Percentiles rank a stretch among this genome's conserved stretches.
Evolutionary conservation across 371 early-diverging fungal species (phyloP).

Genomic region (Mortierella sp.): DNA sequence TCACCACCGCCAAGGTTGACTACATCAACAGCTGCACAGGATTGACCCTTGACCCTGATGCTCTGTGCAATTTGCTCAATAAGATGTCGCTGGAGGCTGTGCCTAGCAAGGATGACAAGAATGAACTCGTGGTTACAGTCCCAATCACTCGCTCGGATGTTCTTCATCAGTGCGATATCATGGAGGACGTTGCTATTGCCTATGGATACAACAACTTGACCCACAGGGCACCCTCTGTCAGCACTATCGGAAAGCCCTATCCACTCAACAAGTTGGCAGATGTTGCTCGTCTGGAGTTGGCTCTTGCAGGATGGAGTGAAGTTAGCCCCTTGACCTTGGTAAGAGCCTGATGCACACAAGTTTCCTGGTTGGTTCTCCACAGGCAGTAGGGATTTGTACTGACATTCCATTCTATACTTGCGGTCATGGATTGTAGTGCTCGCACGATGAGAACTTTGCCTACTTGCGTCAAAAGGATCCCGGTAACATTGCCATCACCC

Average conservation of each 20-base stretch:
- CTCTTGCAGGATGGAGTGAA: constrained; percentile 96
- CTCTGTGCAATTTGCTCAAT: constrained; percentile 81
- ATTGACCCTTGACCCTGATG: constrained; percentile 74
- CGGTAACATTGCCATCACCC: constrained; percentile 83
- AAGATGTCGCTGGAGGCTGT: constrained; percentile 91
- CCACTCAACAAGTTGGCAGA: constrained; percentile 97
- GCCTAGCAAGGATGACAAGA: constrained; percentile 64
- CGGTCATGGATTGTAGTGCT: constrained; percentile 70
- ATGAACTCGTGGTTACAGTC: constrained; percentile 81
- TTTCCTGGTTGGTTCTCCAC: too few species aligned
- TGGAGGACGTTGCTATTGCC: constrained; percentile 99
- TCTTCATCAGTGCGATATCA: constrained; percentile 97
- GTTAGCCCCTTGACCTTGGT: constrained; percentile 95
- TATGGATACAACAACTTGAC: constrained; percentile 98
- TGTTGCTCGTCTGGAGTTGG: constrained; percentile 89
- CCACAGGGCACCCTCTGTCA: constrained; percentile 80
- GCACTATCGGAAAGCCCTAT: constrained; percentile 90
- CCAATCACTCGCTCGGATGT: constrained; percentile 97
- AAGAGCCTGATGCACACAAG: too few species aligned
- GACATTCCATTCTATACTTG: constrained; percentile 8
- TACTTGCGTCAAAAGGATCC: constrained; percentile 84
- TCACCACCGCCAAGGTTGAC: constrained; percentile 76
- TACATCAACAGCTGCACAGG: constrained; percentile 92
- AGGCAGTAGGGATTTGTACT: background rate
- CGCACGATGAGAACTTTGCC: constrained; percentile 96